Base-by-base conservation (phyloP, 768 basidiomycete species). In the Mycena sanguinolenta region DNA sequence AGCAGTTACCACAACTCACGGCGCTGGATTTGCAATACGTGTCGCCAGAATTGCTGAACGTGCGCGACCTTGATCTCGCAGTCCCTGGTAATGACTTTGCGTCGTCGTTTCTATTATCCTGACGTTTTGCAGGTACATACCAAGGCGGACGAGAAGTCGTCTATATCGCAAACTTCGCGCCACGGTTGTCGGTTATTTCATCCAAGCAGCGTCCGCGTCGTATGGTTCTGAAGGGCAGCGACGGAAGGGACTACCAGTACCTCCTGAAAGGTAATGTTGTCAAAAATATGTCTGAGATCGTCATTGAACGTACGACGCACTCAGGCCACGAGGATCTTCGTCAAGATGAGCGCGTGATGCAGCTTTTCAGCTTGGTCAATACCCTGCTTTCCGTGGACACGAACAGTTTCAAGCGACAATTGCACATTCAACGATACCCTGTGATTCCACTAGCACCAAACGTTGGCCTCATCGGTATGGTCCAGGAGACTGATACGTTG, bases 271-370 rank as follows among this genome's bases (percentile, higher is more conserved):
- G 95, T 93, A 69, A 7, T 73, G 55, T 44, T 16, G 34, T 30
- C 21, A n/a, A n/a, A n/a, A 21, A 17, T 46, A 10, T 38, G 25
- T 6, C 21, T 38, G 21, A 19, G 19, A 32, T 59, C 21, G 49
- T 28, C 38, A 46, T 36, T 64, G 54, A 66, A 58, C 28, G 19
- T 60, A 13, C 54, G n/a, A n/a, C n/a, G n/a, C n/a, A n/a, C 10
- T 10, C 71, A 97, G 96, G 98, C 16, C 98, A 99, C 80, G 98
- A 99, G 83, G 98, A 99, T 83, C 86, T 99, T 60, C 96, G 98
- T 46, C 98, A 99, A 81, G 98, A 99, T 78, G 98, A 99, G 76
- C 90, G 98, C 70, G 98, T 99, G 60, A 99, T 99, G 97, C 98
- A 99, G 79, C 88, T 99, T 14, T 99, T 99, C 81, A 93, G 98